Conservation (phyloP, 2,329 filamentous ascomycete genomes). For the Clarireedia homoeocarpa region DNA sequence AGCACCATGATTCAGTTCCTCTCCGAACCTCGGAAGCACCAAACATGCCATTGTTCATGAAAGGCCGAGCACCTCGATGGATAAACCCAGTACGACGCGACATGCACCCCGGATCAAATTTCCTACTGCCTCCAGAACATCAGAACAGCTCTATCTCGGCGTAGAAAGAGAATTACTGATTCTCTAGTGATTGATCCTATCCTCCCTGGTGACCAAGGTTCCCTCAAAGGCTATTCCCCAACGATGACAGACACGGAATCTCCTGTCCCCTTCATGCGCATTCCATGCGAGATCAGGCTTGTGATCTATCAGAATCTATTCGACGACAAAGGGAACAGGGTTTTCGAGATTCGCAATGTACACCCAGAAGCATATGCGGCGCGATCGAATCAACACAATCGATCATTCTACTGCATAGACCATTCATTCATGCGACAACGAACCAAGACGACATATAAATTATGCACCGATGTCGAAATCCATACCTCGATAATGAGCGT, state of each 20-base stretch:
- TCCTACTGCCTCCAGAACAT: too few relatives aligned
- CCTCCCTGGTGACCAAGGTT: too few relatives aligned
- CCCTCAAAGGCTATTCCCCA: too few relatives aligned
- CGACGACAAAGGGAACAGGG: slow-evolving; percentile 29
- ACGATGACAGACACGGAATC: not conserved
- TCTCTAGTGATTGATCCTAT: too few relatives aligned
- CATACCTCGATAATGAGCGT: slow-evolving; percentile 40
- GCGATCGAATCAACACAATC: slow-evolving; percentile 15
- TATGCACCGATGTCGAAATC: slow-evolving; percentile 35
- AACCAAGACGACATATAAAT: slow-evolving; percentile 47
- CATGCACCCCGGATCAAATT: too few relatives aligned
- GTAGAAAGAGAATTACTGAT: too few relatives aligned
- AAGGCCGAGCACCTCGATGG: not conserved
- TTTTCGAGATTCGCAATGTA: slow-evolving; percentile 35
- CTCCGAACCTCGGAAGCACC: not conserved
- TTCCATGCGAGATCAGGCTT: slow-evolving; percentile 23
- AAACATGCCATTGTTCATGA: not conserved
- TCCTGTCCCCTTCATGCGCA: slow-evolving; percentile 17
- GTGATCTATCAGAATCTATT: slow-evolving; percentile 35
- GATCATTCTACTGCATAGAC: slow-evolving; percentile 36
- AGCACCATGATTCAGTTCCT: too few relatives aligned
- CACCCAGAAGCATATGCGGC: slow-evolving; percentile 20
- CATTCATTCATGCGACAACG: slow-evolving; percentile 33
- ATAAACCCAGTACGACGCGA: not conserved
- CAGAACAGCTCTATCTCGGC: too few relatives aligned